phyloP scores from a whole-genome alignment of 208 protist genomes.

The Leptomonas pyrrhocoris region DNA sequence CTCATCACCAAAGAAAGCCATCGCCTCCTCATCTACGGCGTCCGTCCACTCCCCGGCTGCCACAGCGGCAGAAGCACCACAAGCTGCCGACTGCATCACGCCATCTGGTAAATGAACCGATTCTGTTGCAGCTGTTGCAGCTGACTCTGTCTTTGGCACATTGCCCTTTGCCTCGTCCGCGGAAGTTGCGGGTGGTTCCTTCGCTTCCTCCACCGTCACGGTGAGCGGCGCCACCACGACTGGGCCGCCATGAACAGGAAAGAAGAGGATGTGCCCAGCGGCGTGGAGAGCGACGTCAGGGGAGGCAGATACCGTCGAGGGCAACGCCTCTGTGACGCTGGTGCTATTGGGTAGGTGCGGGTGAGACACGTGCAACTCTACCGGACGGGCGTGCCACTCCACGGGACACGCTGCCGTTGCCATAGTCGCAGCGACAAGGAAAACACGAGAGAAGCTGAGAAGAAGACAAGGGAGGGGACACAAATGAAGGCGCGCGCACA shows the following conservation, averaged over 20 bases:
- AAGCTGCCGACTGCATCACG: background rate
- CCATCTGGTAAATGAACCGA: too few species aligned
- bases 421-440: too few species aligned
- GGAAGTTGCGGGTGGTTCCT: too few species aligned
- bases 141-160: too few species aligned
- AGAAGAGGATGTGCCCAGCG: background rate
- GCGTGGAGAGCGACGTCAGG: background rate
- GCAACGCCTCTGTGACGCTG: background rate
- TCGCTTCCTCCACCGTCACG: background rate
- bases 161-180: too few species aligned
- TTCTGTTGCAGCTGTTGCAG: too few species aligned
- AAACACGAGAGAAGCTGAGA: too few species aligned
- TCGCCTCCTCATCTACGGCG: conserved; percentile 46
- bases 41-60: conserved; percentile 23
- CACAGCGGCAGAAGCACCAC: background rate
- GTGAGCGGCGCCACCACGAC: background rate
- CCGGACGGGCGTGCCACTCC: background rate
- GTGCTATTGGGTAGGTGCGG: background rate
- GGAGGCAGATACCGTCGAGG: background rate
- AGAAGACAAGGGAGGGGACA: too few species aligned
- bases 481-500: too few species aligned
- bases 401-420: too few species aligned
- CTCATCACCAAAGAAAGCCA: conserved; percentile 52
- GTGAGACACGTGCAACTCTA: background rate
- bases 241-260: background rate